A percentile compares a stretch with the other conserved stretches of the same genome.
Conservation (phyloP, 2,329 filamentous ascomycete species). For the Zymoseptoria ardabiliae region DNA sequence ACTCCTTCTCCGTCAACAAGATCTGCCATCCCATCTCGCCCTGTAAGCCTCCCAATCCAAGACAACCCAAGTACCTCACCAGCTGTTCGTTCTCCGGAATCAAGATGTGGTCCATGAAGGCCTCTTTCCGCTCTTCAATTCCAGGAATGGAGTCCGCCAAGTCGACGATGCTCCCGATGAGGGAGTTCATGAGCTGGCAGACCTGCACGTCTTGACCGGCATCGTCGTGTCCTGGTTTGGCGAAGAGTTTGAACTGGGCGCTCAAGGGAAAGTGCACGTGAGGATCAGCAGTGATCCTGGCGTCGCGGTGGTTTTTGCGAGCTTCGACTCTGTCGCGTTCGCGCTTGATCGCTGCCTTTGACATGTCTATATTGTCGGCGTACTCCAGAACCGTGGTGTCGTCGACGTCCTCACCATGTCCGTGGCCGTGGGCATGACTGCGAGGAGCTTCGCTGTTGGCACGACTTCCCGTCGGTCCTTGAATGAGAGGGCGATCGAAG, state of each 20-base stretch:
- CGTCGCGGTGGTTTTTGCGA: background rate
- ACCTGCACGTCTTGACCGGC: background rate
- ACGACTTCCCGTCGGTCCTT: background rate
- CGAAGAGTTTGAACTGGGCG: background rate
- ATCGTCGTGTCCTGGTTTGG: background rate
- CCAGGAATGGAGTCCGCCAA: constrained; percentile 4
- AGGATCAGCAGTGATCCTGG: background rate
- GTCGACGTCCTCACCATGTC: background rate
- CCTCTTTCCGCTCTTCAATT: background rate
- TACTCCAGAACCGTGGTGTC: background rate
- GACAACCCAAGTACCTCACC: constrained; percentile 28
- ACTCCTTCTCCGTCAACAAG: constrained; percentile 12
- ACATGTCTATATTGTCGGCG: background rate
- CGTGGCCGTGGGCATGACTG: background rate
- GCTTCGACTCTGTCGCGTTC: background rate
- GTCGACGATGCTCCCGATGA: constrained; percentile 2
- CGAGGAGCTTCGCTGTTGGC: background rate
- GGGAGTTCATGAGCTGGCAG: background rate
- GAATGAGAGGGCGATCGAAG: background rate
- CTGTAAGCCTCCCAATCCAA: constrained; percentile 20
- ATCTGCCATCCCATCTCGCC: constrained; percentile 20
- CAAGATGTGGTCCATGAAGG: constrained; percentile 5
- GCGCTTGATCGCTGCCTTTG: background rate
- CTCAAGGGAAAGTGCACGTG: background rate
- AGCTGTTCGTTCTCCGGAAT: constrained; percentile 9